phyloP scores from a whole-genome alignment of 106 monocot species.

The Phalaenopsis aphrodite region DNA sequence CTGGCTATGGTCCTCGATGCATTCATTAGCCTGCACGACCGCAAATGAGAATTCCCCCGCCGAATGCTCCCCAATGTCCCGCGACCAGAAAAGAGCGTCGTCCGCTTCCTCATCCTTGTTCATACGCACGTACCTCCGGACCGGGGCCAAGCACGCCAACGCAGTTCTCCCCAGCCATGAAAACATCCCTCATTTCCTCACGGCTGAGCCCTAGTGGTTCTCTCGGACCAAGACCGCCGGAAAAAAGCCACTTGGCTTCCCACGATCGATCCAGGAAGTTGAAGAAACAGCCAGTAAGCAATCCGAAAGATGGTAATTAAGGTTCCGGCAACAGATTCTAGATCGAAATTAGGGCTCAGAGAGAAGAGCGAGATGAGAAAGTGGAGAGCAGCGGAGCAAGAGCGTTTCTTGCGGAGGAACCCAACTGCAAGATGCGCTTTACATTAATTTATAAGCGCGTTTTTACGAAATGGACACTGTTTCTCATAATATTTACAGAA shows the following conservation, averaged over 20 bases:
- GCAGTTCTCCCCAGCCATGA: constrained; percentile 57
- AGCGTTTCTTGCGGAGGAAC: neutral
- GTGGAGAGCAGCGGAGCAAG: neutral
- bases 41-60: constrained; percentile 78
- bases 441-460: neutral
- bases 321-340: neutral
- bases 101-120: constrained; percentile 59
- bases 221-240: neutral
- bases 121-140: constrained; percentile 64
- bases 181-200: constrained; percentile 85
- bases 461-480: neutral
- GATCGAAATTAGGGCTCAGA: neutral
- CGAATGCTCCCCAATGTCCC: constrained; percentile 56
- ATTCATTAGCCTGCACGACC: constrained; percentile 76
- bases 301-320: neutral
- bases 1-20: constrained; percentile 83
- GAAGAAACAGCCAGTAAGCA: neutral
- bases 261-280: neutral
- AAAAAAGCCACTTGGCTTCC: neutral
- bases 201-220: neutral
- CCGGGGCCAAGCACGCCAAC: constrained; percentile 55
- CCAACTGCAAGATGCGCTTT: neutral
- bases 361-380: neutral
- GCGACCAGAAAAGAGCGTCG: constrained; percentile 71
- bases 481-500: neutral